Base-by-base conservation (phyloP, 176 grass and related monocot genomes). In the Lolium rigidum region DNA sequence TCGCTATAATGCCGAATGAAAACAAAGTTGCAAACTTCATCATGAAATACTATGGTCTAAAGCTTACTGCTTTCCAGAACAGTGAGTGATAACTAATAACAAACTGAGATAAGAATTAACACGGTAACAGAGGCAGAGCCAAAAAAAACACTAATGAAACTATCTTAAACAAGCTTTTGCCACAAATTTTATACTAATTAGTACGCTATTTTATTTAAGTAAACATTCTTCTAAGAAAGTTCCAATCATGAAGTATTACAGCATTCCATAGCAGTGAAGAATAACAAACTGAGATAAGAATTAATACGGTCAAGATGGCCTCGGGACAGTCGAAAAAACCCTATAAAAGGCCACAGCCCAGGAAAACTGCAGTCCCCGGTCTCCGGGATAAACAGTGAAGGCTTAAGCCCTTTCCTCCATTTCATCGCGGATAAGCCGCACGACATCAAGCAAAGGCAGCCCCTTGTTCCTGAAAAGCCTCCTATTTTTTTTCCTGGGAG, bases 141-240 rank as follows among this genome's bases (percentile, higher is more conserved):
- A 50, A 28, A 67, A 62, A 14, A 61, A 13, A 41, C 76, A 55
- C 16, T 18, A 28, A 12, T 50, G 18, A 11, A 49, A 55, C n/a
- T 21, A 25, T 14, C 14, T 55, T 60, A 22, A 38, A 70, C 38
- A 28, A 28, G 26, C 26, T 28, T 50, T 24, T 56, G 7, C 72
- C 26, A 20, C 24, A 3, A 44, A 46, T 35, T 21, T 57, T 65
- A 58, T 50, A 43, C 58, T 63, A 80, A 87, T 43, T 47, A 41
- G 44, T 49, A 49, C 14, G 20, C 21, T 74, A 74, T 9, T 6
- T 43, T 15, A 78, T 41, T 70, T 31, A 26, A 61, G 24, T 51
- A 28, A 83, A 62, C 52, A 37, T 24, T 79, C 12, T 58, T 61
- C 9, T 9, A 74, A 73, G n/a, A 74, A 74, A 24, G 12, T 74